Base-by-base conservation (phyloP, 495 filamentous ascomycete genomes). In the Lophiotrema nucula region DNA sequence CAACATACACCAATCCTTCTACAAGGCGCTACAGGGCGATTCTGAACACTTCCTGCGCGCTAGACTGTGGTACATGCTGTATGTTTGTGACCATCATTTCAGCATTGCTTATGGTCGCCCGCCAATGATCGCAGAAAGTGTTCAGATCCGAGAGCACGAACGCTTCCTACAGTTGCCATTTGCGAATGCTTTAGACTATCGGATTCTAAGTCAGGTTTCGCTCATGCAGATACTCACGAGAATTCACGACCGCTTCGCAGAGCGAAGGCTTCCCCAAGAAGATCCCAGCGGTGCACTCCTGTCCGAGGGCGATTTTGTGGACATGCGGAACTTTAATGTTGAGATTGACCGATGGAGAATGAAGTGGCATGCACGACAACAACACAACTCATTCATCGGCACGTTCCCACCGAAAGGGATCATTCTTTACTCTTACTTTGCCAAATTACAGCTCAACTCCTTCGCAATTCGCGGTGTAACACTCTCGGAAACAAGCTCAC, bases 21-120 rank as follows among this genome's bases (percentile, higher is more conserved):
- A 15, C 2, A 55, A 26, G 23, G 26, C 22, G 15, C 52, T 31
- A 11, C 4, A 49, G 4, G 26, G 22, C 46, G 46, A 49, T 2
- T 21, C 12, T 25, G 13, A 10, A 31, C n/a, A 23, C 37, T 44
- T 23, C 31, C 15, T 48, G 13, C 16, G 27, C 10, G 27, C 41
- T 21, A 62, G 70, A 21, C 45, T 73, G 12, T 72, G 73, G 44
- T 70, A 68, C 42, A 50, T 74, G 4, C 69, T 74, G 16, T 73
- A 73, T 47, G 67, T 72, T 10, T 74, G 72, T 44, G 72, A 75
- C 43, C 72, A 74, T 45, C 72, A 75, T 48, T 72, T 65, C 47
- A 70, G 69, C 0, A 48, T 74, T 12, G 58, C 60, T 2, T 71
- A 73, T 19, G 72, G 72, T 39, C 53, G 69, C 26, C 72, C 72